Evolutionary conservation across 2,329 filamentous ascomycete genomes (phyloP).

Genomic region (Aspergillus piperis): DNA sequence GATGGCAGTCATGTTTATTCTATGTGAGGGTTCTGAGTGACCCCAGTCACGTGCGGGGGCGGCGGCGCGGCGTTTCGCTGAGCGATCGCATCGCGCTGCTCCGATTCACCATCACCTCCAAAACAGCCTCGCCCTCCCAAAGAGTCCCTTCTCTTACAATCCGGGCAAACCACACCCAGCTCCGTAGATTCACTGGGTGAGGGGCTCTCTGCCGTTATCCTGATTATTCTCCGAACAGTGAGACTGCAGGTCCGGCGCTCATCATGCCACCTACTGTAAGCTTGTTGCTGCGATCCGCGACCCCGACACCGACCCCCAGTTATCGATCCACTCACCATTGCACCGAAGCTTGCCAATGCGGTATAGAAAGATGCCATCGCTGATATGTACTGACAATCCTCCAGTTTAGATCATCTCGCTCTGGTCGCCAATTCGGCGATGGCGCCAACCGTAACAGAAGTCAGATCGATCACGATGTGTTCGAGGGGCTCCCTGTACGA

Average conservation of each 20-base stretch:
- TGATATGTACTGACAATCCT: slow-evolving; percentile 17
- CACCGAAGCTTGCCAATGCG: background rate
- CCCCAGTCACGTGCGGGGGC: background rate
- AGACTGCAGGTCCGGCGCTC: slow-evolving; percentile 16
- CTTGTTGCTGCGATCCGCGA: slow-evolving; percentile 17
- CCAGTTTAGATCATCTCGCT: slow-evolving; percentile 59
- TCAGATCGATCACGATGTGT: slow-evolving; percentile 66
- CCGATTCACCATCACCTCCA: background rate
- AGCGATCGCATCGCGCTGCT: slow-evolving; percentile 4
- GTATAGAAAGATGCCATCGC: background rate
- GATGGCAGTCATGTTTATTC: no score
- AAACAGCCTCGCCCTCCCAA: background rate
- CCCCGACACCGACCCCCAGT: background rate
- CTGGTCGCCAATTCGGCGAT: slow-evolving; percentile 59
- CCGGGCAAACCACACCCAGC: slow-evolving; percentile 3
- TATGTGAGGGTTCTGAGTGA: background rate
- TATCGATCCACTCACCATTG: background rate
- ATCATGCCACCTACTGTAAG: slow-evolving; percentile 40
- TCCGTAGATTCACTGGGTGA: background rate
- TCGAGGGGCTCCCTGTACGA: slow-evolving; percentile 78
- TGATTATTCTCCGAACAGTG: slow-evolving; percentile 10
- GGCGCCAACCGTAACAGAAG: slow-evolving; percentile 41
- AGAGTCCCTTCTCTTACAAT: background rate
- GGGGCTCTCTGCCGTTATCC: background rate
- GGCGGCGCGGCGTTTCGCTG: slow-evolving; percentile 1